Conservation (phyloP, 805 yeast species). For the Metschnikowia similis region DNA sequence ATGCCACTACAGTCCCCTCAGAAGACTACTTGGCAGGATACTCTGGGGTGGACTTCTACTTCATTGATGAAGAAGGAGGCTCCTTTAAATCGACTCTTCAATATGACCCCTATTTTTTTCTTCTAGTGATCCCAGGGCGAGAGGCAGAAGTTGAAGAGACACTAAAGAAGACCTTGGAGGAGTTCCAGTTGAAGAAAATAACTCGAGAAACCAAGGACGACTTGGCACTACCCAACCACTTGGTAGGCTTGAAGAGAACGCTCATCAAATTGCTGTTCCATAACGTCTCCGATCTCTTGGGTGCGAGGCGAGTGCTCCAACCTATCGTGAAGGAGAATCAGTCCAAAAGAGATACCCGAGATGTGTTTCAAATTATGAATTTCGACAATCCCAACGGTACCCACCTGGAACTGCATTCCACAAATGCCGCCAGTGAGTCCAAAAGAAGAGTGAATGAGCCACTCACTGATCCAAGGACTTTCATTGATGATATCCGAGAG, state of each 20-base stretch:
- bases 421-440: background rate
- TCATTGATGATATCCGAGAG: slow-evolving; percentile 79
- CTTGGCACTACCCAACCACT: slow-evolving; percentile 76
- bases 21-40: slow-evolving; percentile 60
- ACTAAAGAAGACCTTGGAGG: slow-evolving; percentile 63
- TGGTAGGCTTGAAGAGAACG: slow-evolving; percentile 66
- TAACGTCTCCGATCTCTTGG: slow-evolving; percentile 67
- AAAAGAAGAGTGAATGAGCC: slow-evolving; percentile 11
- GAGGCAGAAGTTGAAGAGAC: slow-evolving; percentile 85
- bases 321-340: slow-evolving; percentile 72
- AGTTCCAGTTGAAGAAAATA: slow-evolving; percentile 49
- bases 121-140: slow-evolving; percentile 56
- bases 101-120: slow-evolving; percentile 82
- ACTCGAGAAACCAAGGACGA: slow-evolving; percentile 69
- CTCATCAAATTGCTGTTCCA: slow-evolving; percentile 69
- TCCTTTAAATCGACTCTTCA: slow-evolving; percentile 81
- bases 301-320: slow-evolving; percentile 63
- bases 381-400: slow-evolving; percentile 27
- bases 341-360: slow-evolving; percentile 55
- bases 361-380: slow-evolving; percentile 59
- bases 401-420: background rate
- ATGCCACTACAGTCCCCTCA: slow-evolving; percentile 68
- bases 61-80: slow-evolving; percentile 95
- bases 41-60: slow-evolving; percentile 91
- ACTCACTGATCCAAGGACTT: slow-evolving; percentile 52